Conservation (phyloP, 768 basidiomycete species). For the Lactifluus piperatus region DNA sequence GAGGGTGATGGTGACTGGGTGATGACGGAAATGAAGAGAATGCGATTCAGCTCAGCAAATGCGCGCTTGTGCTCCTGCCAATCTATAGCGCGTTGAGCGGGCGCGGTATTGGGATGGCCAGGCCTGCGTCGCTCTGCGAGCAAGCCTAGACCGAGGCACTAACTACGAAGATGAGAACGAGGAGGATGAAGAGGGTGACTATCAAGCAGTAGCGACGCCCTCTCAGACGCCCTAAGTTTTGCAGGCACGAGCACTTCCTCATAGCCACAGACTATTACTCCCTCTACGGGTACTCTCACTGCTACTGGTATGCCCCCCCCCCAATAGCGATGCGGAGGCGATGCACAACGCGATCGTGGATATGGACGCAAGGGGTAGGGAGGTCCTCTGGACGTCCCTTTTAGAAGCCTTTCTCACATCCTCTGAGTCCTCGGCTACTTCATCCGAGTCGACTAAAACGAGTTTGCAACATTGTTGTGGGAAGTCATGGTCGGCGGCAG, state of each 20-base stretch:
- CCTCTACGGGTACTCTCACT: background rate
- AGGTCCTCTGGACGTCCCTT: conserved; percentile 6
- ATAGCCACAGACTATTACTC: no score
- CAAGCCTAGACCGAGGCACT: background rate
- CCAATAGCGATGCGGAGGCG: background rate
- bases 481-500: background rate
- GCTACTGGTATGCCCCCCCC: background rate
- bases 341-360: background rate
- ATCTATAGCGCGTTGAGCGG: conserved; percentile 17
- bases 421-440: background rate
- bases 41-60: background rate
- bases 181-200: conserved; percentile 19
- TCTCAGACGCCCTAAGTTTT: conserved; percentile 19
- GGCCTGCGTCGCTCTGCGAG: conserved; percentile 7
- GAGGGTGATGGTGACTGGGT: background rate
- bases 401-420: conserved; percentile 12
- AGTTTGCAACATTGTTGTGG: background rate
- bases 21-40: background rate
- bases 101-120: background rate
- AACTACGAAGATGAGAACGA: background rate
- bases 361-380: conserved; percentile 1
- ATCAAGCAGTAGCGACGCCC: conserved; percentile 22
- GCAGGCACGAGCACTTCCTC: background rate
- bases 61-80: conserved; percentile 6
- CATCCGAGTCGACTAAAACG: background rate